These are phyloP conservation scores for Chlorociboria aeruginascens DNA, from an alignment of 495 filamentous ascomycete species.

Conservation along the genomic window DNA sequence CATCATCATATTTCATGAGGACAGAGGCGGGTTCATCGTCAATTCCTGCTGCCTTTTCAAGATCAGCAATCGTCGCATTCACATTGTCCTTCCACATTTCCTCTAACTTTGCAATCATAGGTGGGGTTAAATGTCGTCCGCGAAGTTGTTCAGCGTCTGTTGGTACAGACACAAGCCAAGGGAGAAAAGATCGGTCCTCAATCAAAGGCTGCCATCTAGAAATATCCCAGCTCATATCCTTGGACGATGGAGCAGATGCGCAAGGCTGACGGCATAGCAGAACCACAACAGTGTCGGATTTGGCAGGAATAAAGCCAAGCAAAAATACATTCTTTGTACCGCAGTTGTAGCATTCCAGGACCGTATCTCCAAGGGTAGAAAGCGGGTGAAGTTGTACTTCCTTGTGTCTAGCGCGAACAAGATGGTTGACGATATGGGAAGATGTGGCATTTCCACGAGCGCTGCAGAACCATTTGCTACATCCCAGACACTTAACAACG, in stretches of 20 bases:
- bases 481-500: slow-evolving; percentile 91
- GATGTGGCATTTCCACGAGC: slow-evolving; percentile 93
- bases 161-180: slow-evolving; percentile 84
- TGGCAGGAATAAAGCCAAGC: slow-evolving; percentile 98
- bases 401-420: slow-evolving; percentile 95
- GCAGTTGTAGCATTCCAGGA: slow-evolving; percentile 98
- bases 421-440: slow-evolving; percentile 96
- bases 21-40: slow-evolving; percentile 95
- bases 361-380: slow-evolving; percentile 93
- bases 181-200: slow-evolving; percentile 88
- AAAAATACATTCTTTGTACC: slow-evolving; percentile 98
- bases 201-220: slow-evolving; percentile 97
- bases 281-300: slow-evolving; percentile 96
- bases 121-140: slow-evolving; percentile 84
- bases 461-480: slow-evolving; percentile 99
- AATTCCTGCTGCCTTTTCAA: slow-evolving; percentile 86
- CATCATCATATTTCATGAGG: slow-evolving; percentile 89
- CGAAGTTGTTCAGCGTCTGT: slow-evolving; percentile 93
- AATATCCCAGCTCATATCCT: slow-evolving; percentile 99
- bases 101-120: slow-evolving; percentile 93
- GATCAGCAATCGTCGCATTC: slow-evolving; percentile 75
- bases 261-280: slow-evolving; percentile 94
- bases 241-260: slow-evolving; percentile 87
- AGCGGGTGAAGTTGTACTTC: slow-evolving; percentile 94
- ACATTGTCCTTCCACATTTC: slow-evolving; percentile 99